phyloP scores from a whole-genome alignment of 805 yeast genomes.

The Barnettozyma salicaria region DNA sequence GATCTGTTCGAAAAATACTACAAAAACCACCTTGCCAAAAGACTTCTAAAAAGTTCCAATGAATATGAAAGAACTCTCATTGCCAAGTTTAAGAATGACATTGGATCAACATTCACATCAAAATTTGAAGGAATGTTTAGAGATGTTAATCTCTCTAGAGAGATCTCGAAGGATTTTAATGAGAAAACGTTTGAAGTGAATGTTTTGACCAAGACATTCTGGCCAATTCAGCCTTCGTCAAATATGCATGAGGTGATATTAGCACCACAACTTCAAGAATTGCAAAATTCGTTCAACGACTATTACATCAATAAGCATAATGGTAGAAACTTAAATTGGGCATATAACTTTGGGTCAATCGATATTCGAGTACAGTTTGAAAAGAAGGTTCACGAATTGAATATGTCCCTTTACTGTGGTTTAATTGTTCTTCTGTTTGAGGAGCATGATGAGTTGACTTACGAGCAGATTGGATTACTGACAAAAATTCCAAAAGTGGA shows the following conservation, averaged over 20 bases:
- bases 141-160: slow-evolving; percentile 61
- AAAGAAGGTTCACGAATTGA: slow-evolving; percentile 66
- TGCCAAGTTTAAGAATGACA: slow-evolving; percentile 61
- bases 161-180: slow-evolving; percentile 37
- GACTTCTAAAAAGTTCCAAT: slow-evolving; percentile 49
- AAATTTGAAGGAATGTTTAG: slow-evolving; percentile 83
- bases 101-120: slow-evolving; percentile 73
- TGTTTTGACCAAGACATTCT: slow-evolving; percentile 54
- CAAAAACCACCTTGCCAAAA: slow-evolving; percentile 79
- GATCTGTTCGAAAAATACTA: slow-evolving; percentile 82
- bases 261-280: slow-evolving; percentile 39
- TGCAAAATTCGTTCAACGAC: slow-evolving; percentile 42
- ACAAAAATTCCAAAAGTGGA: slow-evolving; percentile 74
- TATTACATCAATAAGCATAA: slow-evolving; percentile 46
- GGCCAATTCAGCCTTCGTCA: slow-evolving; percentile 52
- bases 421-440: slow-evolving; percentile 69
- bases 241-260: slow-evolving; percentile 29
- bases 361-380: slow-evolving; percentile 71
- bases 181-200: slow-evolving; percentile 41
- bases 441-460: slow-evolving; percentile 47
- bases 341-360: slow-evolving; percentile 75
- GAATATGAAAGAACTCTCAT: slow-evolving; percentile 70
- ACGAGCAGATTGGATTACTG: slow-evolving; percentile 52
- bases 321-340: slow-evolving; percentile 68
- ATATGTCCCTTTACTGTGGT: slow-evolving; percentile 78